These are phyloP conservation scores for Evernia prunastri DNA, from an alignment of 495 filamentous ascomycete genomes.

Conservation along the genomic window DNA sequence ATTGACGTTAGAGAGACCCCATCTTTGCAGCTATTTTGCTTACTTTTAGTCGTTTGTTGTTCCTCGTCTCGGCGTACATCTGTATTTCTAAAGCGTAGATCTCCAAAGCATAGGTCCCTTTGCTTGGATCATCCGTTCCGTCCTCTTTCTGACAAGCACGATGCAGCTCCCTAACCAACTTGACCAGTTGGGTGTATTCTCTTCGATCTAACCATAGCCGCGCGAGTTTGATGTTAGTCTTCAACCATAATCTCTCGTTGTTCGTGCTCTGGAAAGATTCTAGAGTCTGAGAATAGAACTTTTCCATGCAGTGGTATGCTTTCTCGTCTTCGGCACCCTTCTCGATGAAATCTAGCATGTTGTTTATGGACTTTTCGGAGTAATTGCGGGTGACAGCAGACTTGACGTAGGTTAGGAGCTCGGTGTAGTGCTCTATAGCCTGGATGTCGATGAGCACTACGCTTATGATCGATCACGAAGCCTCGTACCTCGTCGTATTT, in stretches of 20 bases:
- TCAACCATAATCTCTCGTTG: slow-evolving; percentile 95
- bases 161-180: slow-evolving; percentile 83
- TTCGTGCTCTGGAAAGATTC: slow-evolving; percentile 94
- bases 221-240: slow-evolving; percentile 96
- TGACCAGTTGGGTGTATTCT: slow-evolving; percentile 72
- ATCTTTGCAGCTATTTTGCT: not conserved
- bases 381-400: slow-evolving; percentile 96
- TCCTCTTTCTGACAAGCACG: slow-evolving; percentile 83
- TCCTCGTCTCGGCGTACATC: slow-evolving; percentile 94
- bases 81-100: slow-evolving; percentile 96
- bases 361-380: slow-evolving; percentile 98
- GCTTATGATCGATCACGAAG: not conserved
- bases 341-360: slow-evolving; percentile 98
- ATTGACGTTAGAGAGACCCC: not conserved
- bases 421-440: slow-evolving; percentile 91
- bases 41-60: slow-evolving; percentile 93
- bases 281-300: slow-evolving; percentile 90
- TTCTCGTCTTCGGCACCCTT: slow-evolving; percentile 77
- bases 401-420: slow-evolving; percentile 95
- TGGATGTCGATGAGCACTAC: slow-evolving; percentile 33
- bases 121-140: slow-evolving; percentile 87
- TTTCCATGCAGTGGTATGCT: slow-evolving; percentile 82
- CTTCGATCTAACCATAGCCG: slow-evolving; percentile 85
- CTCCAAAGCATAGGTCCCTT: slow-evolving; percentile 92
- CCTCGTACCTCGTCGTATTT: slow-evolving; percentile 69